Percentiles rank a stretch among this genome's conserved stretches.
phyloP scores from a whole-genome alignment of 1,139 yeast species.

The Suhomyces bokatorum region DNA sequence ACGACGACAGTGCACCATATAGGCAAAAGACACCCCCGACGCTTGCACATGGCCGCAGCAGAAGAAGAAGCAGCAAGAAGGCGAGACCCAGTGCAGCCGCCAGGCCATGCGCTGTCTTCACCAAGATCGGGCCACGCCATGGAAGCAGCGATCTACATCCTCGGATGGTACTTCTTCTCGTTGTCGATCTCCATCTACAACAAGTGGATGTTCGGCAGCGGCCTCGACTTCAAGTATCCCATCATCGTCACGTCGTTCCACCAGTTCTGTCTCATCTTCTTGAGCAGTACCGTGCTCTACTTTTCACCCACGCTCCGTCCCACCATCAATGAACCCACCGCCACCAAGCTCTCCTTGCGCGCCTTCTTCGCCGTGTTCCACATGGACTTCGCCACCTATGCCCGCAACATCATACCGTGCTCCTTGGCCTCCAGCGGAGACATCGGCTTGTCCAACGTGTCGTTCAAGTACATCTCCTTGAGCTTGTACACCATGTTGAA shows the following conservation, averaged over 20 bases:
- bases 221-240: constrained; percentile 79
- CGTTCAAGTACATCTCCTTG: constrained; percentile 75
- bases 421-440: constrained; percentile 89
- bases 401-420: constrained; percentile 72
- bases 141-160: constrained; percentile 29
- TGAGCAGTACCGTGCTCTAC: constrained; percentile 47
- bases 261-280: constrained; percentile 65
- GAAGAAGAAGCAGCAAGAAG: too few relatives aligned
- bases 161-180: constrained; percentile 61
- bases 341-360: constrained; percentile 3
- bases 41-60: too few relatives aligned
- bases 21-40: too few relatives aligned
- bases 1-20: too few relatives aligned
- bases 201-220: constrained; percentile 92
- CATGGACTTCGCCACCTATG: constrained; percentile 32
- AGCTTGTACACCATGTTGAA: constrained; percentile 92
- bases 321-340: constrained; percentile 17
- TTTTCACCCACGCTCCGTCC: constrained; percentile 53
- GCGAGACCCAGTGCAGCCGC: too few relatives aligned
- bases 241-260: constrained; percentile 81
- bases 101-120: background rate
- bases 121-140: constrained; percentile 2
- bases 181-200: constrained; percentile 83
- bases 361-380: constrained; percentile 20
- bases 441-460: constrained; percentile 87